Base-by-base conservation (phyloP, 1,284 basidiomycete genomes). In the Exobasidium cylindrosporum region DNA sequence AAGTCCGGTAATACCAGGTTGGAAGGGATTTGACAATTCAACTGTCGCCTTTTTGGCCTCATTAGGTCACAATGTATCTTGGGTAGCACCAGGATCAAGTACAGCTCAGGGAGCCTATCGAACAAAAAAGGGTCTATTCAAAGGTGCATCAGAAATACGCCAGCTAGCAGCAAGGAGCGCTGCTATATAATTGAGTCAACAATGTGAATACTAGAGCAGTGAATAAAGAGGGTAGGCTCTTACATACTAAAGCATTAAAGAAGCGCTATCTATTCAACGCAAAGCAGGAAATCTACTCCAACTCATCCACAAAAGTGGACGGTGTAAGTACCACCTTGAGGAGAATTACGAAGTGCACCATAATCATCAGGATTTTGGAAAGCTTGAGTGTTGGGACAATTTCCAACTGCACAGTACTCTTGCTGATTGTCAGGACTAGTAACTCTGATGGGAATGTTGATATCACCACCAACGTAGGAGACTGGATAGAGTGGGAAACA, bases 61-160 rank as follows among this genome's bases (percentile, higher is more conserved):
- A 14, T 43, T 69, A 1, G 81, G 81, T 0, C 80, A 82, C 70
- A 81, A 82, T 57, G 62, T 81, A 54, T 58, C 62, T 13, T 77
- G 57, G 54, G 60, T 64, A 6, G 57, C 58, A 0, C 73, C 76
- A 4, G 75, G 70, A 26, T 61, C 58, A 3, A 71, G 68, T 4
- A 73, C 67, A 4, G 72, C 76, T 14, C 76, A 78, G 62, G 62
- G 62, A 10, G 72, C 63, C 4, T 64, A 76, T 56, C 64, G 67
- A 40, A 57, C 63, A 35, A 21, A 50, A 24, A 14, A 50, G 26
- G 72, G 70, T 13, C 45, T 52, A 23, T 57, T 71, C 44, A 46
- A 66, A 4, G 70, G 72, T 4, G 76, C 71, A 7, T 57, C 66
- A 17, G 76, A 78, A 61, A 58, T 65, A 2, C 47, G 76, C 26